Base-by-base conservation (phyloP, 257 asterid genomes). In the Salvia splendens region DNA sequence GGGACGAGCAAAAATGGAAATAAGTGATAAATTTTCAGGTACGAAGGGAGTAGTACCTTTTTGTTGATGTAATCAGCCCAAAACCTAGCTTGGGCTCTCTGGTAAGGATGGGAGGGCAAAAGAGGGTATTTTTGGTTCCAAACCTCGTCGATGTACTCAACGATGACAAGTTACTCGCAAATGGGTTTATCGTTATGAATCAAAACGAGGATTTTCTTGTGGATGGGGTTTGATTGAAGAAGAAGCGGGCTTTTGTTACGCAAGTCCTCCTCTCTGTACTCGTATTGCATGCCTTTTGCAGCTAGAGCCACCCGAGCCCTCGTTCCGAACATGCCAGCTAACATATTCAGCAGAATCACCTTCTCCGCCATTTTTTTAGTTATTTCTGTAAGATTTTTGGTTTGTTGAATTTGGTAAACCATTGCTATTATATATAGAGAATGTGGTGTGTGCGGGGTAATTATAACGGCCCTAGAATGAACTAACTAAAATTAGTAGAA, bases 91-190 rank as follows among this genome's bases (percentile, higher is more conserved):
- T 69, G 74, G 8, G 72, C 64, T 67, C 57, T 76, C 15, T 74
- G 32, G 62, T 78, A 78, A 63, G 79, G 82, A 63, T 73, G 71
- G 4, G 80, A 71, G 7, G 90, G 86, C 69, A 84, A 14, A 51
- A 82, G 49, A 0, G 87, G 84, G 57, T 75, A 24, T 5, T 69
- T 66, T 2, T 55, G 62, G 48, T 57, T 75, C 92, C 87, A 83
- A 24, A 77, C 78, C 58, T 84, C 86, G 33, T 84, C 95, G 11
- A 87, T 79, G 70, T 87, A 87, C 66, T 82, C 68, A 40, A 87
- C 84, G 28, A 77, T 80, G 10, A 75, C 53, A 16, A 69, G 72
- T 0, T 89, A 87, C 54, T 87, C 95, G 55, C 83, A 81, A 41
- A 87, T 17, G 42, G 85, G 81, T 6, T 86, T 86, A 3, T 83